Percentiles rank a stretch among this genome's conserved stretches.
phyloP scores from a whole-genome alignment of 2,329 filamentous ascomycete genomes.

The Nakataea oryzae region DNA sequence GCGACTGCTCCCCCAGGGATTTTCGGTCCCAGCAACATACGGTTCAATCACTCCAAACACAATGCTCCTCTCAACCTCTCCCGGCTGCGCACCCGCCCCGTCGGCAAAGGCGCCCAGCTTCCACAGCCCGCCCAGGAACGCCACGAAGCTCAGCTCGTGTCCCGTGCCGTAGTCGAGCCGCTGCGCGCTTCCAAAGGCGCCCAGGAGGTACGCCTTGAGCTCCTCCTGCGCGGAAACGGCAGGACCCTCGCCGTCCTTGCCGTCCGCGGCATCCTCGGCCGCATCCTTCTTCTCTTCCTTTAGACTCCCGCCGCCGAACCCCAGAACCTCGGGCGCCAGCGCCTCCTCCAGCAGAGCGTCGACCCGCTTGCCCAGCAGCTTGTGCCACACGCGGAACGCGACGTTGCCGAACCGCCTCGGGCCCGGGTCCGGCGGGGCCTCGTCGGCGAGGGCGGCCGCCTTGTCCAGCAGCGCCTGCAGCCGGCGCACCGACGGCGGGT shows the following conservation, averaged over 20 bases:
- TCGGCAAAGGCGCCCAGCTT: slow-evolving; percentile 71
- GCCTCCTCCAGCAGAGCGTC: slow-evolving; percentile 44
- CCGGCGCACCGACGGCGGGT: slow-evolving; percentile 48
- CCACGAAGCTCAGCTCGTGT: slow-evolving; percentile 89
- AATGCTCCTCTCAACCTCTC: slow-evolving; percentile 63
- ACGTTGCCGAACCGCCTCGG: slow-evolving; percentile 87
- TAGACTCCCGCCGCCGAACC: slow-evolving; percentile 1
- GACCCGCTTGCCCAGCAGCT: slow-evolving; percentile 51
- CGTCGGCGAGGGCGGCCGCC: slow-evolving; percentile 57
- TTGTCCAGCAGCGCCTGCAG: slow-evolving; percentile 57
- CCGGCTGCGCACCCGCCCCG: slow-evolving; percentile 25
- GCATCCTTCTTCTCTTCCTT: not conserved
- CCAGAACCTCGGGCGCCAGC: slow-evolving; percentile 31
- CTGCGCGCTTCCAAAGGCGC: slow-evolving; percentile 79
- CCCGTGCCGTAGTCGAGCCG: slow-evolving; percentile 92
- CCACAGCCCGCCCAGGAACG: slow-evolving; percentile 85
- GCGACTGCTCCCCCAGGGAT: not conserved
- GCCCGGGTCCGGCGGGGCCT: slow-evolving; percentile 75
- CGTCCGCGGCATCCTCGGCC: slow-evolving; percentile 4
- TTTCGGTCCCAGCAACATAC: slow-evolving; percentile 39
- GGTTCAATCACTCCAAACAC: slow-evolving; percentile 76
- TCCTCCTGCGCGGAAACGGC: slow-evolving; percentile 45
- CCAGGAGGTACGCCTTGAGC: slow-evolving; percentile 68
- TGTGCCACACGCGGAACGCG: slow-evolving; percentile 78
- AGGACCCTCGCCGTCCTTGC: slow-evolving; percentile 17